A percentile compares a stretch with the other conserved stretches of the same genome.
These are phyloP conservation scores for Bipolaris oryzae DNA, from an alignment of 2,329 filamentous ascomycete species.

Conservation along the genomic window DNA sequence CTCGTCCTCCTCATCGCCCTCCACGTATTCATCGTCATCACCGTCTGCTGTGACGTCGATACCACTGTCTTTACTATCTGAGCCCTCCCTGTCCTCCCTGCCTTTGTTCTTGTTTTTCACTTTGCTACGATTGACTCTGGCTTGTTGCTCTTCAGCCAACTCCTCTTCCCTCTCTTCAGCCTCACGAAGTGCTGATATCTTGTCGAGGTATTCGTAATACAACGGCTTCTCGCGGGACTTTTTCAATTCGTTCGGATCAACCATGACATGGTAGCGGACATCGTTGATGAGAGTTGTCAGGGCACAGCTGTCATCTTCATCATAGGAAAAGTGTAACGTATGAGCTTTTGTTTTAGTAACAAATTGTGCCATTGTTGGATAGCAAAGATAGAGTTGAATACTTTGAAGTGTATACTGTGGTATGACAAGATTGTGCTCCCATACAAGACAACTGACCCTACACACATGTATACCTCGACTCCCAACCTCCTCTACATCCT, in stretches of 20 bases:
- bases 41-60: conserved; percentile 23
- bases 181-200: conserved; percentile 20
- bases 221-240: conserved; percentile 21
- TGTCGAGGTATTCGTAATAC: conserved; percentile 28
- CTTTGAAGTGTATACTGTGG: not conserved
- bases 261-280: conserved; percentile 25
- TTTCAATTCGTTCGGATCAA: conserved; percentile 15
- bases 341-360: conserved; percentile 13
- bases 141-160: conserved; percentile 6
- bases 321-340: conserved; percentile 21
- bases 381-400: not conserved
- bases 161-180: conserved; percentile 24
- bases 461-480: conserved; percentile 2
- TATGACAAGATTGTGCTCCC: not conserved
- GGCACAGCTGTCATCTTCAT: conserved; percentile 21
- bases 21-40: conserved; percentile 14
- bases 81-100: conserved; percentile 4
- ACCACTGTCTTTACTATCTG: conserved; percentile 24
- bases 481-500: not conserved
- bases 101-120: conserved; percentile 1
- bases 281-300: conserved; percentile 27
- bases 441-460: not conserved
- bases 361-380: conserved; percentile 16
- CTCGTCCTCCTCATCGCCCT: conserved; percentile 13
- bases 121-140: not conserved